Percentiles rank a stretch among this genome's conserved stretches.
These are phyloP conservation scores for Marasmius sp. DNA, from an alignment of 1,284 basidiomycete species.

Conservation along the genomic window DNA sequence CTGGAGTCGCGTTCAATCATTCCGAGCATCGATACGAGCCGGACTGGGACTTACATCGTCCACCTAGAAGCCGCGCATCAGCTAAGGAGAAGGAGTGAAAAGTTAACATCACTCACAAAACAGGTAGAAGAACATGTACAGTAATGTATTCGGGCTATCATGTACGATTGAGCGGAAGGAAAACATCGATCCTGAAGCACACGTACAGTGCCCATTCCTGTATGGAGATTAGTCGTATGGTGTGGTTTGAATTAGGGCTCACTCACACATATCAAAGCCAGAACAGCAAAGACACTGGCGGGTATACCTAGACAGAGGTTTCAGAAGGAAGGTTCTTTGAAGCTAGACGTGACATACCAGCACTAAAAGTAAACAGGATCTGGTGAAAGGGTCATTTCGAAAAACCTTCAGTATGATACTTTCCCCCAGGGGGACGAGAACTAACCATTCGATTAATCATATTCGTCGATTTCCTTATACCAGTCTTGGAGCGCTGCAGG, in stretches of 20 bases:
- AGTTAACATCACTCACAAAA: neutral
- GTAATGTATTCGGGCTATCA: neutral
- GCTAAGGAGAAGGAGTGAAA: neutral
- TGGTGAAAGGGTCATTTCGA: neutral
- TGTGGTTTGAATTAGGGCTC: too few species aligned
- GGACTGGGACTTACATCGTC: slow-evolving; percentile 7
- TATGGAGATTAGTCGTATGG: too few species aligned
- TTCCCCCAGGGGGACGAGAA: neutral
- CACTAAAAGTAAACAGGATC: slow-evolving; percentile 15
- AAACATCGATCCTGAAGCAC: neutral
- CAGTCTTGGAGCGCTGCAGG: slow-evolving; percentile 12
- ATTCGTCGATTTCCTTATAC: slow-evolving; percentile 12
- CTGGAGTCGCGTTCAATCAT: neutral
- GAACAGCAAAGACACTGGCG: too few species aligned
- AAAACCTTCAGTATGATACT: neutral
- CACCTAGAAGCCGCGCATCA: neutral
- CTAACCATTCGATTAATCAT: slow-evolving; percentile 14
- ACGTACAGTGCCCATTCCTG: neutral
- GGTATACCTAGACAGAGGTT: too few species aligned
- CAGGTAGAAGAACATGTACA: neutral
- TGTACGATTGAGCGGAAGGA: neutral
- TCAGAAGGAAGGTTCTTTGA: neutral
- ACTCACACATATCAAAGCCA: too few species aligned
- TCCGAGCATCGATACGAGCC: neutral
- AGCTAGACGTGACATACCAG: slow-evolving; percentile 1